Evolutionary conservation across 106 monocot genomes (phyloP).

Genomic region (Chionographis japonica): DNA sequence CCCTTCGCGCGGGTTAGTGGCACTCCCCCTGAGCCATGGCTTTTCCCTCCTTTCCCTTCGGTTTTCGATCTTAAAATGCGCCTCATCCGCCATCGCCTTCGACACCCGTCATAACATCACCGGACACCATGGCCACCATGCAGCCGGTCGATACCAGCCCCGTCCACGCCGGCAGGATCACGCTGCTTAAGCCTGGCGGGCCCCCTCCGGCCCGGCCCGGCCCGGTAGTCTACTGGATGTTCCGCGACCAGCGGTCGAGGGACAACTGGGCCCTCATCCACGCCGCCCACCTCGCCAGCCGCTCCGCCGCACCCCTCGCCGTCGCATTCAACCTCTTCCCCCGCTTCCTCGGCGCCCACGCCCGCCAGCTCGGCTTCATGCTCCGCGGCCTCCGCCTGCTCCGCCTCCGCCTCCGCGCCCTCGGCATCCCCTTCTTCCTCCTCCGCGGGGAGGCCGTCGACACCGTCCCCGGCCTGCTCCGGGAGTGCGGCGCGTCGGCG

Average conservation of each 20-base stretch:
- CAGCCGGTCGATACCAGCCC: slow-evolving; percentile 1
- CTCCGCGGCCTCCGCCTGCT: slow-evolving; percentile 70
- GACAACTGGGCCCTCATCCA: no score
- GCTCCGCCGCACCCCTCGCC: slow-evolving; percentile 1
- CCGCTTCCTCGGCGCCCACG: slow-evolving; percentile 79
- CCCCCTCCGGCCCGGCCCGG: slow-evolving; percentile 12
- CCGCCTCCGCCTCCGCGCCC: slow-evolving; percentile 19
- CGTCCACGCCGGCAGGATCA: slow-evolving; percentile 40
- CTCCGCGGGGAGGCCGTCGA: slow-evolving; percentile 48
- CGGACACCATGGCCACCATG: neutral
- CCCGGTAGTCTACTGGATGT: slow-evolving; percentile 76
- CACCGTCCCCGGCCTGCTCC: slow-evolving; percentile 46
- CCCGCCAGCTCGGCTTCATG: slow-evolving; percentile 90
- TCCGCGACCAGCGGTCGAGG: no score
- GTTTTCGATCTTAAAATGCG: no score
- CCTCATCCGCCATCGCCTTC: no score
- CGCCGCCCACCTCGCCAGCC: no score
- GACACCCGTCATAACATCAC: no score
- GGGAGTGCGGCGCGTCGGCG: slow-evolving; percentile 40
- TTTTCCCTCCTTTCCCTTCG: no score
- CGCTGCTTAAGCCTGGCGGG: slow-evolving; percentile 25
- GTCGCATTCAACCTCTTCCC: slow-evolving; percentile 66
- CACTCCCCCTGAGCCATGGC: no score
- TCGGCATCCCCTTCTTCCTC: slow-evolving; percentile 76
- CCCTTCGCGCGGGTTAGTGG: no score